These are phyloP conservation scores for Tetrahymena borealis DNA, from an alignment of 73 alveolate genomes.

Conservation along the genomic window DNA sequence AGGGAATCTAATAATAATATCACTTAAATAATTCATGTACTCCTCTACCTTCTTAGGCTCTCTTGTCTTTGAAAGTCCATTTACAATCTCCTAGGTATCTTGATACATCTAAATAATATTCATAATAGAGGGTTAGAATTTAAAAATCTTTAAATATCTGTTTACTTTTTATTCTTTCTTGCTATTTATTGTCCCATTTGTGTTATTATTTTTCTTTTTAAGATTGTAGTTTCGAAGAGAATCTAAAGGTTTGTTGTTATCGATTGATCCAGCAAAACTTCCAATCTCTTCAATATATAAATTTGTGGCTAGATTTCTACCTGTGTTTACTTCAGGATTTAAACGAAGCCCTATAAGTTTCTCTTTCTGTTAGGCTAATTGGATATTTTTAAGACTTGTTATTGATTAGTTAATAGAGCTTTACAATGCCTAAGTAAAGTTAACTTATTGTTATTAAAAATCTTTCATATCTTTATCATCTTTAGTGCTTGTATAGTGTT, in stretches of 20 bases:
- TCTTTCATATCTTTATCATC: conserved; percentile 22
- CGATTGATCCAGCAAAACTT: neutral
- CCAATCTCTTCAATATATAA: neutral
- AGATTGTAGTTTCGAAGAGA: neutral
- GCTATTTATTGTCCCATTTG: neutral
- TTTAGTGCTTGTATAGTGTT: conserved; percentile 4
- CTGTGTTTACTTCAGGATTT: neutral
- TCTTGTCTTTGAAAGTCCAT: neutral
- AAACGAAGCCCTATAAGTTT: neutral
- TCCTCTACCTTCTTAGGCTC: neutral
- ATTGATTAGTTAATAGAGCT: neutral
- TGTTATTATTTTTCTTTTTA: neutral
- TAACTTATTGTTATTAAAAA: neutral
- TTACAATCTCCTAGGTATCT: neutral
- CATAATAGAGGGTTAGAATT: neutral
- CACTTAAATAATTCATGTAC: conserved; percentile 5
- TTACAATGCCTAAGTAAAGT: neutral
- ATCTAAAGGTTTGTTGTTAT: neutral
- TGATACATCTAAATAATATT: neutral
- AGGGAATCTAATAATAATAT: conserved; percentile 8
- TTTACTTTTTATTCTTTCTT: neutral
- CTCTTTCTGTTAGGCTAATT: neutral
- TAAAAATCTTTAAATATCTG: neutral
- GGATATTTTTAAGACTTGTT: neutral
- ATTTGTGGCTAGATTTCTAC: neutral